Evolutionary conservation across 257 asterid species (phyloP), one percentile per base, ranked within the genome.

Genomic region (Penstemon newberryi): DNA sequence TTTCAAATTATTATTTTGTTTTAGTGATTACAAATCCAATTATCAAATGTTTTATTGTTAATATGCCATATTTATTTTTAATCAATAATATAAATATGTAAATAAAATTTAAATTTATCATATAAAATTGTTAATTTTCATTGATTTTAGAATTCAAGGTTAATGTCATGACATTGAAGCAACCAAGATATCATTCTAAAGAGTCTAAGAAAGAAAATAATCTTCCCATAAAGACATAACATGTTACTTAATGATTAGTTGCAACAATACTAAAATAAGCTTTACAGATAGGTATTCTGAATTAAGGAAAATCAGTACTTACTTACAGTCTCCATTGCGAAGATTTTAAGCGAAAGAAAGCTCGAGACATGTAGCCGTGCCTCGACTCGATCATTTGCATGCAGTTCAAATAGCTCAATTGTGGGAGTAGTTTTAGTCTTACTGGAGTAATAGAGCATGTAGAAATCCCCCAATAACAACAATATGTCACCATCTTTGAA

Each of bases 401-500:
- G 6, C 62, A 18, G 7, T 4, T 4, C 9, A 8, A 45, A 39
- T 39, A 76, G 25, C 2, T 70, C 70, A 6, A 69, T 36, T 0
- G 8, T 15, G 5, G 47, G 50, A 60, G 55, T 8, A 7, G 74
- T 70, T 68, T 52, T 64, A 44, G 18, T 70, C 61, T 13, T 40
- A 18, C n/a, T 67, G 60, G 71, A 40, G 77, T 70, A 76, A 8
- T 71, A 71, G 54, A 82, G 69, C 52, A 84, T 38, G 55, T 7
- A 11, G 15, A 53, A 67, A 36, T 77, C 80, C 15, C 72, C 60
- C 75, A 81, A 74, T 12, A 57, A 18, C 54, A 84, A 63, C 81
- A 82, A 75, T 40, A 82, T 60, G 9, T 67, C 83, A 3, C 84
- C 90, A 56, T 77, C 79, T 67, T 54, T 45, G 50, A 84, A 82